phyloP scores from a whole-genome alignment of 2,329 filamentous ascomycete genomes.

The Clonostachys chloroleuca region DNA sequence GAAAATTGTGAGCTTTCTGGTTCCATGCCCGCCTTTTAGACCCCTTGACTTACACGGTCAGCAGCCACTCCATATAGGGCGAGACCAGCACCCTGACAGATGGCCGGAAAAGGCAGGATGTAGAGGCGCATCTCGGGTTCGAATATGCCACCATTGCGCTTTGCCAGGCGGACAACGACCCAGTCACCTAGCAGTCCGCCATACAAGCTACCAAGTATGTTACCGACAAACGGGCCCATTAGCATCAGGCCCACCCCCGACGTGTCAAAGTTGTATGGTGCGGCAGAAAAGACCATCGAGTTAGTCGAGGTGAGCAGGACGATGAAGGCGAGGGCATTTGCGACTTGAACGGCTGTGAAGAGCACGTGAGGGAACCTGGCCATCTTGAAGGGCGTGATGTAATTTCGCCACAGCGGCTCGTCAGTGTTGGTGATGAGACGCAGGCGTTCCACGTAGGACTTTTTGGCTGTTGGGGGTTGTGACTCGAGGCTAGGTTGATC shows the following conservation, averaged over 20 bases:
- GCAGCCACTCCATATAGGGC: too few relatives aligned
- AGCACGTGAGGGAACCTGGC: neutral
- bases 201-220: slow-evolving; percentile 19
- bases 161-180: slow-evolving; percentile 21
- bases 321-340: neutral
- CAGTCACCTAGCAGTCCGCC: slow-evolving; percentile 27
- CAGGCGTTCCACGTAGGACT: too few relatives aligned
- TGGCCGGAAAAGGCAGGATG: slow-evolving; percentile 24
- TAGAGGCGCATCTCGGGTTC: slow-evolving; percentile 29
- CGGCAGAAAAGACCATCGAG: slow-evolving; percentile 21
- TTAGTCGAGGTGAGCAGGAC: neutral
- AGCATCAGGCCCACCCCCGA: slow-evolving; percentile 16
- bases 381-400: slow-evolving; percentile 1
- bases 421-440: too few relatives aligned
- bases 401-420: too few relatives aligned
- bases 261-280: slow-evolving; percentile 28
- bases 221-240: slow-evolving; percentile 5
- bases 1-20: too few relatives aligned
- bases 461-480: too few relatives aligned
- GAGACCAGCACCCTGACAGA: slow-evolving; percentile 20
- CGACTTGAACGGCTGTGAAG: neutral
- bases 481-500: too few relatives aligned
- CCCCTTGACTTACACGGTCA: too few relatives aligned
- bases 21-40: too few relatives aligned
- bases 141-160: slow-evolving; percentile 25